Evolutionary conservation across 768 basidiomycete genomes (phyloP), one percentile per base, ranked within the genome.

Genomic region (Naematelia encephala): DNA sequence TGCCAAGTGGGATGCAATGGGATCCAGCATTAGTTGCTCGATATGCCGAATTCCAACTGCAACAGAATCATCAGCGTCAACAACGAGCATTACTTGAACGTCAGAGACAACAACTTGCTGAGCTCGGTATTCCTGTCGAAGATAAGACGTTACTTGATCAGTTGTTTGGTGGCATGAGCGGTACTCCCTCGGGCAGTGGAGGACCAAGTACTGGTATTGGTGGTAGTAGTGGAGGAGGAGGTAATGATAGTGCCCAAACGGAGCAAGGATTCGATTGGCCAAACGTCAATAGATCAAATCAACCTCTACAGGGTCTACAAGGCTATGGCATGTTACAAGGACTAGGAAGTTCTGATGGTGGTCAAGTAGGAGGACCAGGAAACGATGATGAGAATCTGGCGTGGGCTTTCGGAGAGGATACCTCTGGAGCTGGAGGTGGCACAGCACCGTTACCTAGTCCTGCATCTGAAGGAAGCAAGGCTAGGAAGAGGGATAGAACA

Each of bases 21-120:
- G 62, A 66, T 34, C 53, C 53, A 19, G 52, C 61, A 1, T 39
- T 68, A 3, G 34, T 74, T n/a, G 60, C 70, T 3, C 63, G 66
- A 59, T 70, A 71, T 47, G 69, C 72, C 42, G 72, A 74, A 51
- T 67, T 69, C 23, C 72, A 71, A 51, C 57, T 74, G 21, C 72
- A 74, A 39, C 68, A 74, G 52, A 69, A 74, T 44, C 72, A 74
- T 49, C 69, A 70, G 49, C 57, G 67, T 4, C 69, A 71, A 66
- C 72, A 74, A 26, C 29, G 68, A 13, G 25, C 58, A 5, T 50
- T 74, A 13, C 59, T 74, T 19, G 67, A 71, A 42, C 62, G 59
- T 22, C 72, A 74, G 50, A 48, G 72, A 34, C 57, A 64, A 21
- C 72, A 74, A 55, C 43, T 74, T n/a, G 63, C 62, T 4, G 51